Base-by-base conservation (phyloP, 768 basidiomycete genomes). In the Mycena vulgaris region DNA sequence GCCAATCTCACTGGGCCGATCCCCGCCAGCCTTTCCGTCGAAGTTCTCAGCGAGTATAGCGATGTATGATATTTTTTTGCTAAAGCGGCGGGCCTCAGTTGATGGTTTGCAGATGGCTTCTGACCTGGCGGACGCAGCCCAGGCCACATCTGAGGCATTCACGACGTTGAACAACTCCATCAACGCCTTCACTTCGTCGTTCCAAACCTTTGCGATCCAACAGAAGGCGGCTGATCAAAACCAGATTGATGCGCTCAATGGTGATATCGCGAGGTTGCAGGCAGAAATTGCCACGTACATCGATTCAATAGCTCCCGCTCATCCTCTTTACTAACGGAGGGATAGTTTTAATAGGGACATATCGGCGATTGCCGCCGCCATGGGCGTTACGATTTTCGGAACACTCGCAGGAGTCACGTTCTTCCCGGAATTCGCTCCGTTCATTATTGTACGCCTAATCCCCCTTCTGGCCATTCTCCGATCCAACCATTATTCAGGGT, bases 101-200 rank as follows among this genome's bases (percentile, higher is more conserved):
- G 55, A 61, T n/a, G 19, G 33, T 35, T 48, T 37, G 4, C 21
- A 61, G 59, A 61, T 61, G 59, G 27, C 59, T 25, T 25, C n/a
- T 33, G n/a, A n/a, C n/a, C 59, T 61, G 42, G 59, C 23, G 1
- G 42, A 30, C n/a, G 45, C 28, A 1, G 59, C 59, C 3, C 45
- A 61, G 31, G 59, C 47, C 31, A 61, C 59, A 23, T 25, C 59
- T n/a, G 16, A 61, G 23, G 23, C 42, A 49, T 61, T 61, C 59
- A 30, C 39, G 5, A 10, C 16, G 11, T 7, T 61, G 31, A 61
- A n/a, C n/a, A 37, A 61, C 59, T 48, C 59, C 28, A 48, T 61
- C 21, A 61, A 61, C 31, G 47, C 42, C 4, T 61, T 61, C 47
- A 45, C 31, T 23, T 10, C 42, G 28, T 31, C 33, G 21, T 48